These are phyloP conservation scores for Diaporthe destruens DNA, from an alignment of 2,329 filamentous ascomycete genomes.

Conservation along the genomic window DNA sequence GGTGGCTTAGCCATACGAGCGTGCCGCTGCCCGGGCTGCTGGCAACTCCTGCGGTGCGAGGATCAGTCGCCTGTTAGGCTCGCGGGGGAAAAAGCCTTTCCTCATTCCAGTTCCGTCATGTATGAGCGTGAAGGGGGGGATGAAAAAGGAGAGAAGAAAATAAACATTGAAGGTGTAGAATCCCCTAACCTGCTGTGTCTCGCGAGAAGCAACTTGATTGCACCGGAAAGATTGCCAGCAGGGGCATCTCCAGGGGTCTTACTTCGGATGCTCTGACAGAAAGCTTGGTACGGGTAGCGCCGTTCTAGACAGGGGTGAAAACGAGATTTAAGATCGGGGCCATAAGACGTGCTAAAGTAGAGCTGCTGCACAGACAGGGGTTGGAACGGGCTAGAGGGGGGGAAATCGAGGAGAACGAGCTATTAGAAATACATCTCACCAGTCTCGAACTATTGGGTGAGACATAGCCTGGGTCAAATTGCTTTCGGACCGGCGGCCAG, in stretches of 20 bases:
- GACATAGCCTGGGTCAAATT: background rate
- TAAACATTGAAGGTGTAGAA: background rate
- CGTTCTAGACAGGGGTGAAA: constrained; percentile 1
- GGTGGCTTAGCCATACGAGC: constrained; percentile 22
- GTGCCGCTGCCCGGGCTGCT: no score
- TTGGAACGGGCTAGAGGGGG: background rate
- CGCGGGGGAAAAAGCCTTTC: background rate
- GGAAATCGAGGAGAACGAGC: no score
- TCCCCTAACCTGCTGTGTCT: background rate
- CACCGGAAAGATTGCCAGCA: background rate
- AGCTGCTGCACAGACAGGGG: constrained; percentile 25
- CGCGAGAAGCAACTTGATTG: background rate
- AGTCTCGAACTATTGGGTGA: background rate
- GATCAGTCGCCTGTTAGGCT: background rate
- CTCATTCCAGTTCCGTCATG: no score
- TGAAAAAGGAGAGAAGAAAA: background rate
- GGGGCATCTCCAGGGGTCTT: background rate
- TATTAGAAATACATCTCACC: background rate
- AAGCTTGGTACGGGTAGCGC: constrained; percentile 25
- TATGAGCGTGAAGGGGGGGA: no score
- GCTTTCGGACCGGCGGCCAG: background rate
- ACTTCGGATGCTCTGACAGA: constrained; percentile 7
- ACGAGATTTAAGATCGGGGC: background rate
- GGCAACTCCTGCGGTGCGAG: no score
- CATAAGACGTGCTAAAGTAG: background rate